Percentiles rank a stretch among this genome's conserved stretches.
These are phyloP conservation scores for Sporothrix humicola DNA, from an alignment of 2,329 filamentous ascomycete genomes.

Conservation along the genomic window DNA sequence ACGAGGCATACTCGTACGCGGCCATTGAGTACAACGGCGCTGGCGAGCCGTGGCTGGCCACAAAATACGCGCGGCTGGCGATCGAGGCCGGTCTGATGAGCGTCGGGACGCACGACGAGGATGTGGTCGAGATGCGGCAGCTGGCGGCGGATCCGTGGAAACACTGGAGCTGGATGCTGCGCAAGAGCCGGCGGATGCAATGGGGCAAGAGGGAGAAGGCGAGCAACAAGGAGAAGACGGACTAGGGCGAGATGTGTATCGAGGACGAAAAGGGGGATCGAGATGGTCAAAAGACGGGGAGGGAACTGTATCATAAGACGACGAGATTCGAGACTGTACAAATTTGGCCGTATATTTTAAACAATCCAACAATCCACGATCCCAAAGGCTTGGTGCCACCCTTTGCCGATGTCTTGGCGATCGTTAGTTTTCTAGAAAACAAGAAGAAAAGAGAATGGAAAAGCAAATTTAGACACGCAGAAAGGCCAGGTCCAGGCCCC, in stretches of 20 bases:
- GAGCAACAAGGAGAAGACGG: not conserved
- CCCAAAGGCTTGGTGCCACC: no score
- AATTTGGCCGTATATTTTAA: no score
- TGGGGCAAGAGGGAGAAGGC: conserved; percentile 40
- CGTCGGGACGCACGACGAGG: conserved; percentile 42
- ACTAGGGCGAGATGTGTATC: not conserved
- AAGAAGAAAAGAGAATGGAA: not conserved
- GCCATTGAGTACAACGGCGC: conserved; percentile 49
- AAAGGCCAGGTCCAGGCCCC: conserved; percentile 1
- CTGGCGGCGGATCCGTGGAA: conserved; percentile 46
- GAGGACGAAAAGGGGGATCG: not conserved
- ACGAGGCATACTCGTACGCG: conserved; percentile 48
- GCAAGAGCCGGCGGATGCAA: conserved; percentile 44
- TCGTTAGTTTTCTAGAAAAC: not conserved
- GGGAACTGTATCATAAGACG: not conserved
- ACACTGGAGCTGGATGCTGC: conserved; percentile 51
- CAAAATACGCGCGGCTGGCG: conserved; percentile 48
- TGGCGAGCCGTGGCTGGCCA: conserved; percentile 49
- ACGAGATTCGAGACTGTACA: not conserved
- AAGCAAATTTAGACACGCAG: not conserved
- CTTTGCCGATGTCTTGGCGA: not conserved
- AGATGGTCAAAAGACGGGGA: not conserved
- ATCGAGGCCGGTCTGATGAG: conserved; percentile 47
- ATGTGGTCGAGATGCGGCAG: conserved; percentile 46
- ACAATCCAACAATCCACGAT: no score